These are phyloP conservation scores for Cytidiella melzeri DNA, from an alignment of 768 basidiomycete species.

Conservation along the genomic window DNA sequence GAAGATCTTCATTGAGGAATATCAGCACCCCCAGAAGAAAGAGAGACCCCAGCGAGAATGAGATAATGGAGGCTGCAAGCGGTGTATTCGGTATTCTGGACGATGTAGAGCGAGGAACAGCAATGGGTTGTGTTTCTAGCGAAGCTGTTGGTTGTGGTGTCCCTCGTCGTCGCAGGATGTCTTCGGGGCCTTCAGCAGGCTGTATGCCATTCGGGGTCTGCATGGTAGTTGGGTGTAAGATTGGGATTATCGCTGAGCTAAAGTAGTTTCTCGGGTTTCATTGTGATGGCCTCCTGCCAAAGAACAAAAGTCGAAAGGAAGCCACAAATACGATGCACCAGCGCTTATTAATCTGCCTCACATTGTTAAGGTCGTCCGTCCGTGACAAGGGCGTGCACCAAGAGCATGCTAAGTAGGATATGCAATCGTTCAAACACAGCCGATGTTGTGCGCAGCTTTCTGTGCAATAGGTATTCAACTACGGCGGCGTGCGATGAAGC, in stretches of 20 bases:
- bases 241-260: neutral
- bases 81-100: slow-evolving; percentile 85
- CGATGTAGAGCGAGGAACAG: slow-evolving; percentile 24
- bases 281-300: neutral
- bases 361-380: too few relatives aligned
- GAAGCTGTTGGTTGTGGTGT: slow-evolving; percentile 28
- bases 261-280: too few relatives aligned
- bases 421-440: neutral
- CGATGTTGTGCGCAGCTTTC: neutral
- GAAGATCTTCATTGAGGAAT: slow-evolving; percentile 42
- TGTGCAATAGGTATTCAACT: neutral
- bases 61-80: slow-evolving; percentile 66
- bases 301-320: neutral
- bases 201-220: slow-evolving; percentile 1
- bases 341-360: neutral
- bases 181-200: slow-evolving; percentile 7
- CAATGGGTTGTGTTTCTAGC: slow-evolving; percentile 50
- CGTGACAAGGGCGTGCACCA: too few relatives aligned
- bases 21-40: slow-evolving; percentile 55
- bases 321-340: neutral
- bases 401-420: neutral
- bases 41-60: slow-evolving; percentile 76
- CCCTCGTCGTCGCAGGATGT: slow-evolving; percentile 29
- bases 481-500: slow-evolving; percentile 27
- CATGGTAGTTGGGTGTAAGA: slow-evolving; percentile 6